Evolutionary conservation across 2,329 filamentous ascomycete species (phyloP).

Genomic region (Xylaria polymorpha): DNA sequence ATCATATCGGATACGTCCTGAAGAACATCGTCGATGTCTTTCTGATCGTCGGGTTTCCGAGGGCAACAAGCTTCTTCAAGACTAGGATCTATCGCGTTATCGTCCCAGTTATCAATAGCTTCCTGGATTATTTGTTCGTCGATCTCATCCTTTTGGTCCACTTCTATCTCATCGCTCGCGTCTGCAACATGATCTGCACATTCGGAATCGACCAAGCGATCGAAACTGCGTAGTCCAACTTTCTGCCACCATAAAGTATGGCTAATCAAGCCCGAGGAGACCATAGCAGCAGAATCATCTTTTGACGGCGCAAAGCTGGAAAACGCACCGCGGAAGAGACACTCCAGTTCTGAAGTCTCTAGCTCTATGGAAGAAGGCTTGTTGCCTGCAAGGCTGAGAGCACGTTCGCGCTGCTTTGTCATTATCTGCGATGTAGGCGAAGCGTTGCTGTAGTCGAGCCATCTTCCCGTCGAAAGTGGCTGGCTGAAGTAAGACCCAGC

Average conservation of each 20-base stretch:
- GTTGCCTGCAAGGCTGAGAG: slow-evolving; percentile 72
- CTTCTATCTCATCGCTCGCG: slow-evolving; percentile 49
- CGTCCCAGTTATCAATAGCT: slow-evolving; percentile 69
- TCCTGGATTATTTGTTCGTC: slow-evolving; percentile 66
- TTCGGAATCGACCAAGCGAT: slow-evolving; percentile 70
- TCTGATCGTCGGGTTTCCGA: slow-evolving; percentile 64
- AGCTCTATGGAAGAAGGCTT: slow-evolving; percentile 67
- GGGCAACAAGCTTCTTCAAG: slow-evolving; percentile 64
- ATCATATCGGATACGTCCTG: slow-evolving; percentile 80
- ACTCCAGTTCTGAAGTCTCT: slow-evolving; percentile 75
- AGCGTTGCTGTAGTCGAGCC: slow-evolving; percentile 76
- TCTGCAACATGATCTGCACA: slow-evolving; percentile 52
- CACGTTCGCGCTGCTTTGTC: slow-evolving; percentile 76
- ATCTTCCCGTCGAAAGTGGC: slow-evolving; percentile 73
- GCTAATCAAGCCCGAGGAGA: slow-evolving; percentile 74
- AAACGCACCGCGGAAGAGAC: slow-evolving; percentile 80
- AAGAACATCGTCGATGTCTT: slow-evolving; percentile 75
- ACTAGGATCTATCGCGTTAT: slow-evolving; percentile 67
- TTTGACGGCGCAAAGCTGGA: slow-evolving; percentile 82
- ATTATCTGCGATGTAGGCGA: slow-evolving; percentile 65
- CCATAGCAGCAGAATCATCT: slow-evolving; percentile 77
- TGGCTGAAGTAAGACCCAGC: slow-evolving; percentile 74
- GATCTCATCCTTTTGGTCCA: slow-evolving; percentile 52
- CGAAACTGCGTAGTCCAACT: slow-evolving; percentile 72
- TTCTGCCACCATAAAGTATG: slow-evolving; percentile 80